A percentile compares a stretch with the other conserved stretches of the same genome.
Evolutionary conservation across 768 basidiomycete species (phyloP).

Genomic region (Amanita thiersii): DNA sequence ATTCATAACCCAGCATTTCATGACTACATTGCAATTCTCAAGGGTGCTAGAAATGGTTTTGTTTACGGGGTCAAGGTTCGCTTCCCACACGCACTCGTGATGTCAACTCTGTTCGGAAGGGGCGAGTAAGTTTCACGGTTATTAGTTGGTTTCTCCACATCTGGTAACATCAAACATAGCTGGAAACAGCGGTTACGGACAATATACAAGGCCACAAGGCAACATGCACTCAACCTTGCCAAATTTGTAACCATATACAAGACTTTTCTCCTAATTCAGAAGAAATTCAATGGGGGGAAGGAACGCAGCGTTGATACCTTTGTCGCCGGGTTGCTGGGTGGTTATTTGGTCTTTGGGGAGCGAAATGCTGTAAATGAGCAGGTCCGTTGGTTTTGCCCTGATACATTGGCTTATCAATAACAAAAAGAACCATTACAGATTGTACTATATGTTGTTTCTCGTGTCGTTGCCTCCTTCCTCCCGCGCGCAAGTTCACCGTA

Average conservation of each 20-base stretch:
- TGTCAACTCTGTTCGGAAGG: constrained; percentile 90
- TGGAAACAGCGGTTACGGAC: constrained; percentile 58
- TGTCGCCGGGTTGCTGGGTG: constrained; percentile 86
- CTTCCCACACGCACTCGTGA: constrained; percentile 94
- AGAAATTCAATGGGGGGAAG: constrained; percentile 74
- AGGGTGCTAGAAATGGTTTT: constrained; percentile 87
- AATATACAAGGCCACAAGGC: constrained; percentile 81
- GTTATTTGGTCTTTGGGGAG: constrained; percentile 83
- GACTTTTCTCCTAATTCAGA: constrained; percentile 73
- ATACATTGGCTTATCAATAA: constrained; percentile 6
- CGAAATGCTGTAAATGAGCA: constrained; percentile 88
- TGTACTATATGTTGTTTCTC: constrained; percentile 91
- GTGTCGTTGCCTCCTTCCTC: constrained; percentile 86
- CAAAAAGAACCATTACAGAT: constrained; percentile 91
- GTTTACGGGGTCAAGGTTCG: constrained; percentile 88
- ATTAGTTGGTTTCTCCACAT: constrained; percentile 7
- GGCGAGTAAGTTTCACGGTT: constrained; percentile 61
- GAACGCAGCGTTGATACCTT: constrained; percentile 79
- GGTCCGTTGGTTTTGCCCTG: constrained; percentile 40
- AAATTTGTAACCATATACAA: constrained; percentile 96
- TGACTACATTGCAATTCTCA: constrained; percentile 87
- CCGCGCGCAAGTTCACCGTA: constrained; percentile 64
- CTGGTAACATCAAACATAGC: constrained; percentile 29
- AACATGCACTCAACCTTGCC: constrained; percentile 87
- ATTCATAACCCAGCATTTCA: constrained; percentile 71